These are phyloP conservation scores for Apiotrichum laibachii DNA, from an alignment of 1,284 basidiomycete species.

Conservation along the genomic window DNA sequence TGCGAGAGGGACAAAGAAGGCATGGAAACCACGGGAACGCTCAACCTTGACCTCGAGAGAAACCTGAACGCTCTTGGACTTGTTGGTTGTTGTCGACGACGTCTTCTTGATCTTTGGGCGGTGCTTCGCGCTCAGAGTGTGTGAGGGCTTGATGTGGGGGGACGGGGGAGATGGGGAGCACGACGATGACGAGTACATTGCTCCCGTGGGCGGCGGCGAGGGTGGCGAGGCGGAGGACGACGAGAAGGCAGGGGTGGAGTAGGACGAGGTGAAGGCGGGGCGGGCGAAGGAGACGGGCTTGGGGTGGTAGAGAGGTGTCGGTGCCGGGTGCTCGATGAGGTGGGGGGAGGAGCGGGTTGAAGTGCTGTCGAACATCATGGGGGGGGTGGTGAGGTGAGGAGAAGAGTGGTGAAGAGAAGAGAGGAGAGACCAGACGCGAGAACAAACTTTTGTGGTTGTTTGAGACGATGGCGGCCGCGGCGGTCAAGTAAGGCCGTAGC, in stretches of 20 bases:
- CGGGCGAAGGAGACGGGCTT: slow-evolving; percentile 16
- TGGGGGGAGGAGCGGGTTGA: slow-evolving; percentile 1
- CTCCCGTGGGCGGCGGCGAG: neutral
- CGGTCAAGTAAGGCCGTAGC: too few relatives aligned
- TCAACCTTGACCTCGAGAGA: slow-evolving; percentile 46
- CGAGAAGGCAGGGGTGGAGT: slow-evolving; percentile 12
- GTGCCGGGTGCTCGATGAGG: neutral
- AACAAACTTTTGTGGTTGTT: neutral
- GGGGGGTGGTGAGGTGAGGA: neutral
- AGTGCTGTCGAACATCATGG: slow-evolving; percentile 16
- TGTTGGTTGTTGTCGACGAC: slow-evolving; percentile 25
- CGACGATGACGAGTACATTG: slow-evolving; percentile 7
- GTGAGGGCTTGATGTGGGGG: slow-evolving; percentile 9
- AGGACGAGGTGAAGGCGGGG: slow-evolving; percentile 15
- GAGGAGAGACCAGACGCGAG: neutral
- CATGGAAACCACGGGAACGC: slow-evolving; percentile 41
- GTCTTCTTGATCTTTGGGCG: slow-evolving; percentile 36
- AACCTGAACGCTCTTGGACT: slow-evolving; percentile 40
- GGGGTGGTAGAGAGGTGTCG: slow-evolving; percentile 19
- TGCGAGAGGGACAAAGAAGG: slow-evolving; percentile 44
- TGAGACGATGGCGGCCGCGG: neutral
- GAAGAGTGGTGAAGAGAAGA: neutral
- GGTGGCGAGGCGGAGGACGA: neutral
- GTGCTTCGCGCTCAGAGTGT: slow-evolving; percentile 11
- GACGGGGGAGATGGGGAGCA: slow-evolving; percentile 16